Conservation (phyloP, 768 basidiomycete species). For the Hydnomerulius pinastri region DNA sequence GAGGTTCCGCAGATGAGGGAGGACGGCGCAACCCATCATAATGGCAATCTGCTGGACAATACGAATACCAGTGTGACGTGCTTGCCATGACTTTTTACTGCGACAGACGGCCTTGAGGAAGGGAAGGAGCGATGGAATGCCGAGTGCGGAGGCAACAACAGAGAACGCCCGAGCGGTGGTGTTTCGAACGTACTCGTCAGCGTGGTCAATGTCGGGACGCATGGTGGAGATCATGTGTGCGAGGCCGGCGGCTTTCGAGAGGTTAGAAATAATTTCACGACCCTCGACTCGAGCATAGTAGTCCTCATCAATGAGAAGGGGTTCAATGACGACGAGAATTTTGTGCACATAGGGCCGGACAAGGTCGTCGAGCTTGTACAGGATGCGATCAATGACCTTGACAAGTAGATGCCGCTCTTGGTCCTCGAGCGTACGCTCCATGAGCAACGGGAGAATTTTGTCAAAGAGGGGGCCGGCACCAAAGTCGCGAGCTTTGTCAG, state of each 20-base stretch:
- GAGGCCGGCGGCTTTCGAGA: conserved; percentile 97
- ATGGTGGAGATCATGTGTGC: conserved; percentile 99
- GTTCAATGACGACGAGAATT: conserved; percentile 99
- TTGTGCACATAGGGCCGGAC: conserved; percentile 99
- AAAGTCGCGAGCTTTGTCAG: conserved; percentile 98
- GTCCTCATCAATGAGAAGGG: conserved; percentile 97
- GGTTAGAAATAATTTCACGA: conserved; percentile 97
- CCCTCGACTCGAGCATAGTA: conserved; percentile 97
- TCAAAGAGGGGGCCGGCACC: conserved; percentile 98
- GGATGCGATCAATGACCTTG: conserved; percentile 97
- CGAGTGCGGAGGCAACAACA: conserved; percentile 97
- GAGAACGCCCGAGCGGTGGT: conserved; percentile 99
- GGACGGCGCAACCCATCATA: conserved; percentile 99
- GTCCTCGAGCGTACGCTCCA: conserved; percentile 97
- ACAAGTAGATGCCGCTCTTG: conserved; percentile 98
- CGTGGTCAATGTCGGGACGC: conserved; percentile 99
- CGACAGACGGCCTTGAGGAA: conserved; percentile 99
- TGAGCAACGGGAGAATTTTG: conserved; percentile 95
- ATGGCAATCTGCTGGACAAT: conserved; percentile 99
- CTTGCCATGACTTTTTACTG: conserved; percentile 99
- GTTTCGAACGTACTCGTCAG: conserved; percentile 98
- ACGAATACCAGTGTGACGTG: conserved; percentile 97
- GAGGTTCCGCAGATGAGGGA: conserved; percentile 94
- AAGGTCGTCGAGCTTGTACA: conserved; percentile 98
- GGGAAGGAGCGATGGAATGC: conserved; percentile 95